Percentiles rank a stretch among this genome's conserved stretches.
Conservation (phyloP, 176 grass and related monocot species). For the Puya raimondii region DNA sequence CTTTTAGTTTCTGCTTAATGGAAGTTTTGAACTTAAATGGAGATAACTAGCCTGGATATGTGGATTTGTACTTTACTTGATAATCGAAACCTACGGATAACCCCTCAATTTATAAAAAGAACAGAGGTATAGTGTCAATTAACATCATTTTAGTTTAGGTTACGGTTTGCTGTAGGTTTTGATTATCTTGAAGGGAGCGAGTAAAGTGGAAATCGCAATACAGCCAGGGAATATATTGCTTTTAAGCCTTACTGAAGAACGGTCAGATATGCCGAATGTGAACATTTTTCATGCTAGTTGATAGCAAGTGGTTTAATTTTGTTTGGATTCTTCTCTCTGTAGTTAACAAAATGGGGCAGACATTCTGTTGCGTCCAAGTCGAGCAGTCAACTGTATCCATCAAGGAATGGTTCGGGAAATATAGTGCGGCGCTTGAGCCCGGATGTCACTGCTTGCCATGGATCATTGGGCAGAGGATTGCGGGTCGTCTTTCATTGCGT, state of each 20-base stretch:
- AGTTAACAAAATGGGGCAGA: constrained; percentile 68
- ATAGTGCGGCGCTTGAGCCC: constrained; percentile 46
- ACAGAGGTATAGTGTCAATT: too few relatives aligned
- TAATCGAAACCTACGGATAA: too few relatives aligned
- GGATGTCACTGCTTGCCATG: constrained; percentile 79
- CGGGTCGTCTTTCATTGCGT: constrained; percentile 72
- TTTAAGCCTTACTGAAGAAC: background rate
- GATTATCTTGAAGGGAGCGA: too few relatives aligned
- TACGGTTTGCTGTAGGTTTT: too few relatives aligned
- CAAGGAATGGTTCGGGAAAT: constrained; percentile 78
- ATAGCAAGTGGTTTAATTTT: background rate
- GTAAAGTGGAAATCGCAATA: too few relatives aligned
- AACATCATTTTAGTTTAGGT: too few relatives aligned
- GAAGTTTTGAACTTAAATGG: too few relatives aligned
- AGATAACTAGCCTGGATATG: too few relatives aligned
- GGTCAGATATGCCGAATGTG: constrained; percentile 11
- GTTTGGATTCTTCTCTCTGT: constrained; percentile 10
- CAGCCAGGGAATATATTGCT: too few relatives aligned
- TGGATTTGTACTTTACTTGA: too few relatives aligned
- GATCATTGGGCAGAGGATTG: constrained; percentile 58
- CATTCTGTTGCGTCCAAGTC: constrained; percentile 54
- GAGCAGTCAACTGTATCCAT: constrained; percentile 75
- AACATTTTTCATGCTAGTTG: background rate
- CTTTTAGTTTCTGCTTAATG: too few relatives aligned
- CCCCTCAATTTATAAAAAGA: too few relatives aligned